Conservation (phyloP, 768 basidiomycete genomes). For the Xerocomellus intermedius region DNA sequence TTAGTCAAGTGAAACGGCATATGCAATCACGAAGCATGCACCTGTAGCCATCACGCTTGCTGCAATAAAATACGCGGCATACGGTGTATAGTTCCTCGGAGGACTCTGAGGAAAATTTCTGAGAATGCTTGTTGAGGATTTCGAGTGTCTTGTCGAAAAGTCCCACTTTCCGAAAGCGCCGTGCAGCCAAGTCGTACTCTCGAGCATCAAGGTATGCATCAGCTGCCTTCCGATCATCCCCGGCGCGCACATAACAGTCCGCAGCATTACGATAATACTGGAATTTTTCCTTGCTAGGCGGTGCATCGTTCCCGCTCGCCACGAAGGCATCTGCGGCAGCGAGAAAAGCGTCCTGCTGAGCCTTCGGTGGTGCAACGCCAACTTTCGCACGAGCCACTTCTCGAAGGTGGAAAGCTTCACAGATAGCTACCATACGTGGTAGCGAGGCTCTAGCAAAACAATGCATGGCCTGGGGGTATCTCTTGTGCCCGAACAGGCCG, state of each 20-base stretch:
- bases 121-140: slow-evolving; percentile 38
- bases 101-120: slow-evolving; percentile 32
- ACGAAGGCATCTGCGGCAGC: slow-evolving; percentile 51
- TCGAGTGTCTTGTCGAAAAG: slow-evolving; percentile 53
- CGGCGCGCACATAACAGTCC: slow-evolving; percentile 44
- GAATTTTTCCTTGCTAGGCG: slow-evolving; percentile 24
- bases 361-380: slow-evolving; percentile 24
- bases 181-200: slow-evolving; percentile 44
- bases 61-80: slow-evolving; percentile 47
- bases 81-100: slow-evolving; percentile 40
- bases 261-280: slow-evolving; percentile 45
- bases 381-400: slow-evolving; percentile 43
- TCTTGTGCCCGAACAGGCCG: slow-evolving; percentile 38
- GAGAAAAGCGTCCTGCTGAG: slow-evolving; percentile 38
- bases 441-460: slow-evolving; percentile 50
- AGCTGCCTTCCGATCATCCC: slow-evolving; percentile 44
- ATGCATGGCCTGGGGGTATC: slow-evolving; percentile 52
- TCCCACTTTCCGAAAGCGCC: slow-evolving; percentile 48
- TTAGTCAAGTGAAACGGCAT: neutral
- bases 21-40: slow-evolving; percentile 2
- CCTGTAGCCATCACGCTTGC: slow-evolving; percentile 23
- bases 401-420: slow-evolving; percentile 54
- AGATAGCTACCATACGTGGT: slow-evolving; percentile 43
- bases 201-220: slow-evolving; percentile 40
- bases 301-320: slow-evolving; percentile 36